Evolutionary conservation across 345 rosid species (phyloP), one percentile per base, ranked within the genome.

Genomic region (Kernera saxatilis): DNA sequence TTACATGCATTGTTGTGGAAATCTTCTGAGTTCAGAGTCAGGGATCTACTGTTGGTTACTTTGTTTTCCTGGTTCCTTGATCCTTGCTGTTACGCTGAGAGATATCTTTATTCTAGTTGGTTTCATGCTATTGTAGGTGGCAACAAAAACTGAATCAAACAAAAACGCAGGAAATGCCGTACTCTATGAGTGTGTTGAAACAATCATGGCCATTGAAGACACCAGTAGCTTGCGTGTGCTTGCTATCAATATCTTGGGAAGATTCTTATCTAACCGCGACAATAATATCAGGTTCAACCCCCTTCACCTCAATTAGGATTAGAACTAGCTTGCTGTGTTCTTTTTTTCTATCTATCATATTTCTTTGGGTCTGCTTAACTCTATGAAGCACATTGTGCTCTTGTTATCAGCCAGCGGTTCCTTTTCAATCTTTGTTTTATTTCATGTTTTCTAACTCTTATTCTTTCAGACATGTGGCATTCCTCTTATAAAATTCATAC

Each of bases 121-220:
- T 57, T 39, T 53, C 8, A 21, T 82, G 33, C 50, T 69, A 54
- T 73, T 76, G 67, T 69, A 94, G 99, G 99, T 94, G 84, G 98
- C 99, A 61, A 91, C 99, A 67, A 94, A 89, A 88, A 92, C 97
- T 4, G 98, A 94, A 78, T 84, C 99, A 64, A 91, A 94, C 79
- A 94, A 92, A 83, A 94, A 94, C 82, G 96, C 98, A n/a, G 99
- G 99, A 62, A 91, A 91, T 82, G 99, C 99, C 15, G 91, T 94
- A 81, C 85, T 94, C 25, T 94, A 94, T 79, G 96, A 94, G 77
- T 94, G 97, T 78, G 99, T 94, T 73, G 96, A 87, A 72, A 94
- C 99, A 61, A 94, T 94, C 63, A 88, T 92, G 98, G 91, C 98
- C 84, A 84, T 91, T 75, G 99, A 91, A 81, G 99, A 94, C 70